Percentiles rank a stretch among this genome's conserved stretches.
Evolutionary conservation across 2,329 filamentous ascomycete species (phyloP).

Genomic region (Ceratocystis diversiconidia): DNA sequence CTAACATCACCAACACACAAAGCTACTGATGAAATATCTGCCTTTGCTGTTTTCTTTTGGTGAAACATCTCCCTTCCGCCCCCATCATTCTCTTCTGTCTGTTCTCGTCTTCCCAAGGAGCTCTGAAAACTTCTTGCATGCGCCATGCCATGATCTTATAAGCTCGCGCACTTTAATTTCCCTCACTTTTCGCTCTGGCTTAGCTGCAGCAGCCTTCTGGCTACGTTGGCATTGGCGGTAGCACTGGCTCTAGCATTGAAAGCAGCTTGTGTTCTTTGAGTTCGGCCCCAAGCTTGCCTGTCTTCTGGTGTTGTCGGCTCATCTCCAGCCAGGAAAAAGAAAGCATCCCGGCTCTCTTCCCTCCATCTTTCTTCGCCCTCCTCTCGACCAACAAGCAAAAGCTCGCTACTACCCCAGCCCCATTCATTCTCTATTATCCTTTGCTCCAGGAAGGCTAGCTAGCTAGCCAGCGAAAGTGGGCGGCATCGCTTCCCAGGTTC

Average conservation of each 20-base stretch:
- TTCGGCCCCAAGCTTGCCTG: not conserved
- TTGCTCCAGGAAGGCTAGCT: too few species aligned
- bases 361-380: not conserved
- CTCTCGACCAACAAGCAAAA: not conserved
- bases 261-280: conserved; percentile 1
- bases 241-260: not conserved
- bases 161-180: not conserved
- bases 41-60: not conserved
- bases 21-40: not conserved
- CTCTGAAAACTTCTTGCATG: not conserved
- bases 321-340: not conserved
- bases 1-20: not conserved
- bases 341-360: not conserved
- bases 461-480: not conserved
- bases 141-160: not conserved
- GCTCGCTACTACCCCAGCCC: not conserved
- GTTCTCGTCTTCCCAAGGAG: not conserved
- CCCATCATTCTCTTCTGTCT: not conserved
- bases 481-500: not conserved
- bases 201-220: not conserved
- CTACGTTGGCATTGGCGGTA: not conserved
- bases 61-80: too few species aligned
- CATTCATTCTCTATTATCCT: not conserved
- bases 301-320: not conserved
- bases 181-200: not conserved